Percentiles rank a stretch among this genome's conserved stretches.
phyloP scores from a whole-genome alignment of 805 yeast genomes.

The Maudiozyma bulderi region DNA sequence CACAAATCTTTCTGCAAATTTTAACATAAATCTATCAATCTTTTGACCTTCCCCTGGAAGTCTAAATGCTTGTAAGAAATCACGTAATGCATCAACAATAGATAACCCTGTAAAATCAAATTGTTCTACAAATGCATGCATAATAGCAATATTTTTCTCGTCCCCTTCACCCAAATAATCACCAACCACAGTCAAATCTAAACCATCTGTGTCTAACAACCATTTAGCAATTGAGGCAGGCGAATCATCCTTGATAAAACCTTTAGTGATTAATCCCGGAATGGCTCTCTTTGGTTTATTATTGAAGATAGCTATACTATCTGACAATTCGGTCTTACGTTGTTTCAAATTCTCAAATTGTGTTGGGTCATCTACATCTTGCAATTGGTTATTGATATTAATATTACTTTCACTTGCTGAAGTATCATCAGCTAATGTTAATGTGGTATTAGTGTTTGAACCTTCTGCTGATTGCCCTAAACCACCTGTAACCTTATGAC shows the following conservation, averaged over 20 bases:
- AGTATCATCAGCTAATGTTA: constrained; percentile 5
- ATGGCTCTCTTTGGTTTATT: constrained; percentile 79
- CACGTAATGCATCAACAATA: constrained; percentile 80
- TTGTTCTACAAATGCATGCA: constrained; percentile 88
- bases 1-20: constrained; percentile 87
- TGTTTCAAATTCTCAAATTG: constrained; percentile 81
- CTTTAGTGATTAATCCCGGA: constrained; percentile 46
- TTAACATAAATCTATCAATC: constrained; percentile 91
- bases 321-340: constrained; percentile 70
- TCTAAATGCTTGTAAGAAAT: constrained; percentile 77
- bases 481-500: background rate
- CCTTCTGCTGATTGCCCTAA: constrained; percentile 14
- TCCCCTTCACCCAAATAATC: constrained; percentile 89
- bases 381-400: constrained; percentile 7
- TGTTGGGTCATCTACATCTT: constrained; percentile 57
- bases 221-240: constrained; percentile 70
- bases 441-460: constrained; percentile 11
- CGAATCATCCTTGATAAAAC: constrained; percentile 50
- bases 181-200: constrained; percentile 79
- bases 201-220: constrained; percentile 59
- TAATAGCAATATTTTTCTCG: constrained; percentile 62
- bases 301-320: constrained; percentile 72
- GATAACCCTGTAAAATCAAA: constrained; percentile 63
- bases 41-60: constrained; percentile 98
- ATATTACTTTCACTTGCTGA: constrained; percentile 13